Conservation (phyloP, 495 filamentous ascomycete genomes). For the Aspergillus nanangensis region DNA sequence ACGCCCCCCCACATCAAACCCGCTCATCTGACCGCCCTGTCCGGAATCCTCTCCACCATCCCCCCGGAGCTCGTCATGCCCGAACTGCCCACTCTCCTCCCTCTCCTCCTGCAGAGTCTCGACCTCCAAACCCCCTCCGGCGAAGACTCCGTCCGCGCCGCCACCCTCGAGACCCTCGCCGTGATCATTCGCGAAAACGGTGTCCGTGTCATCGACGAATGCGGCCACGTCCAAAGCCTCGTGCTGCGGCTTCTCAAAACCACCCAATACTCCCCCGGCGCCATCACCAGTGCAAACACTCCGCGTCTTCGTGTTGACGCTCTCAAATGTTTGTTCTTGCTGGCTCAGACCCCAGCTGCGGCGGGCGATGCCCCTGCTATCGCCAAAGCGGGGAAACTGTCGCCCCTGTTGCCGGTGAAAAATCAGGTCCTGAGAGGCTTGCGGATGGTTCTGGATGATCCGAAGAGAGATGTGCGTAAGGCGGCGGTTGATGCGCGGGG, state of each 20-base stretch:
- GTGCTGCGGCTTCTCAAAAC: slow-evolving; percentile 54
- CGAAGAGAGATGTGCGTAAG: slow-evolving; percentile 61
- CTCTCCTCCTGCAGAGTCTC: slow-evolving; percentile 67
- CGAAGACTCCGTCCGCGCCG: slow-evolving; percentile 51
- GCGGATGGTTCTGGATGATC: slow-evolving; percentile 56
- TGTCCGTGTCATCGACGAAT: slow-evolving; percentile 42
- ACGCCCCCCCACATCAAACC: slow-evolving; percentile 42
- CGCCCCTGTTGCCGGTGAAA: slow-evolving; percentile 55
- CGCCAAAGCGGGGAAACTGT: slow-evolving; percentile 31
- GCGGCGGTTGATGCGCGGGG: slow-evolving; percentile 64
- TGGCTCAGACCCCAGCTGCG: slow-evolving; percentile 38
- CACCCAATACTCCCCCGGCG: slow-evolving; percentile 14
- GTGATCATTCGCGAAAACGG: slow-evolving; percentile 57
- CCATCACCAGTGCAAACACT: slow-evolving; percentile 20
- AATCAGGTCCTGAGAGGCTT: slow-evolving; percentile 52
- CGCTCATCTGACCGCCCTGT: slow-evolving; percentile 63
- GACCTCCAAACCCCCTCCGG: slow-evolving; percentile 49
- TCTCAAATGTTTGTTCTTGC: slow-evolving; percentile 51
- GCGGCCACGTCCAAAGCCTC: slow-evolving; percentile 57
- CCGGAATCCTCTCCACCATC: slow-evolving; percentile 58
- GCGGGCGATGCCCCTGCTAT: slow-evolving; percentile 18
- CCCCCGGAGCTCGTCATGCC: slow-evolving; percentile 56
- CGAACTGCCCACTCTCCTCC: slow-evolving; percentile 54
- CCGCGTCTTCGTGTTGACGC: slow-evolving; percentile 48
- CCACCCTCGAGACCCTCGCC: slow-evolving; percentile 58